Conservation (phyloP, 129 eudicot genomes). For the Saposhnikovia divaricata region DNA sequence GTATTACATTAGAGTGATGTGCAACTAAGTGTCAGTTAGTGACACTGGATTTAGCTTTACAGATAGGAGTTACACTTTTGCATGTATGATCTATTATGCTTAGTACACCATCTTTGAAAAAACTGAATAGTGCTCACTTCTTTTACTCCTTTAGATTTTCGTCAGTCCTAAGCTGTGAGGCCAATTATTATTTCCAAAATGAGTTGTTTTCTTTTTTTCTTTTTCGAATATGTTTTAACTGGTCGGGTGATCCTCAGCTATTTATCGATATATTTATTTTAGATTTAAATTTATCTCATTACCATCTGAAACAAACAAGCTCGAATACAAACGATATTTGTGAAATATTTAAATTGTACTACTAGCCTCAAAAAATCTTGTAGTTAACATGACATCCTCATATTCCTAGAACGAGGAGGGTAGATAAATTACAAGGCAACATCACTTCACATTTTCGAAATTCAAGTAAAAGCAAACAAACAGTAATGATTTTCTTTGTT, state of each 20-base stretch:
- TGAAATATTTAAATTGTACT: too few relatives aligned
- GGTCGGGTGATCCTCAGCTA: neutral
- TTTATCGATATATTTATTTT: too few relatives aligned
- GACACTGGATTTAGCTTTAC: neutral
- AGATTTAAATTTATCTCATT: neutral
- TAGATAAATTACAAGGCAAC: neutral
- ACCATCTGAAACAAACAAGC: neutral
- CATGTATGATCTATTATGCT: neutral
- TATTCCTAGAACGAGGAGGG: neutral
- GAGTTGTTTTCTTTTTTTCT: too few relatives aligned
- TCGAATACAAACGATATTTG: neutral
- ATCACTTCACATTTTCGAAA: neutral
- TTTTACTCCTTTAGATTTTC: neutral
- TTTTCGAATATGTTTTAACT: neutral
- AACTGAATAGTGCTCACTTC: neutral
- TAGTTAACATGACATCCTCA: neutral
- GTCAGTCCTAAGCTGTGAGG: neutral
- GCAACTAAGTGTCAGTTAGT: neutral
- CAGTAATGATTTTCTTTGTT: neutral
- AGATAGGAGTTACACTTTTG: neutral
- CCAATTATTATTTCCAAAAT: neutral
- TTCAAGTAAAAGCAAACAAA: neutral
- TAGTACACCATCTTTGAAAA: conserved; percentile 9
- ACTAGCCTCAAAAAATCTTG: neutral
- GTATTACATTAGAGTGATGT: neutral